Conservation (phyloP, 1,284 basidiomycete species). For the Leccinum pallidistipes region DNA sequence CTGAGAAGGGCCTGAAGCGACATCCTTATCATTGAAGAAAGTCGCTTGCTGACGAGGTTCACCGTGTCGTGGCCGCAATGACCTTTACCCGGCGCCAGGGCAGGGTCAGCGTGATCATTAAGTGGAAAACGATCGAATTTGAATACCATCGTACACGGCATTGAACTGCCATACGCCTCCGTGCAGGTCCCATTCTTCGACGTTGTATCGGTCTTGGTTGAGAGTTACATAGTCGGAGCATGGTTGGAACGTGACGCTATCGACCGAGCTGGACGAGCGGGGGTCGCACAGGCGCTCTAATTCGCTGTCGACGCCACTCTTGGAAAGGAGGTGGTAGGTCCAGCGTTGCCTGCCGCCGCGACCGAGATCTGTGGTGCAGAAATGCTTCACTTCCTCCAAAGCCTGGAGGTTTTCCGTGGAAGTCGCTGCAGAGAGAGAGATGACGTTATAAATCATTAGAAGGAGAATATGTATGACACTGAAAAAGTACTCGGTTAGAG, state of each 20-base stretch:
- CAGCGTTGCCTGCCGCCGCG: slow-evolving; percentile 51
- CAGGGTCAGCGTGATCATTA: slow-evolving; percentile 14
- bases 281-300: slow-evolving; percentile 41
- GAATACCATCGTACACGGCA: slow-evolving; percentile 59
- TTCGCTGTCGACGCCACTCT: slow-evolving; percentile 48
- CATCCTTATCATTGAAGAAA: slow-evolving; percentile 47
- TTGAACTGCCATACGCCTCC: slow-evolving; percentile 59
- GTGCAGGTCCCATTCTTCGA: slow-evolving; percentile 54
- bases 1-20: slow-evolving; percentile 43
- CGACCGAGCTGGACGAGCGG: slow-evolving; percentile 39
- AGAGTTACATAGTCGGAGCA: slow-evolving; percentile 48
- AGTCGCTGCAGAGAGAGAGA: slow-evolving; percentile 45
- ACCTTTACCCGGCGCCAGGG: slow-evolving; percentile 38
- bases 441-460: slow-evolving; percentile 38
- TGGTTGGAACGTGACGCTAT: slow-evolving; percentile 60
- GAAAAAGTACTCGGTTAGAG: slow-evolving; percentile 2
- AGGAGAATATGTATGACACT: slow-evolving; percentile 8
- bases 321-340: slow-evolving; percentile 53
- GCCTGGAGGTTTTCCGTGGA: slow-evolving; percentile 50
- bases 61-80: slow-evolving; percentile 63
- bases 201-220: slow-evolving; percentile 55
- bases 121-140: background rate
- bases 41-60: slow-evolving; percentile 45
- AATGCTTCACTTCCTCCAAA: slow-evolving; percentile 52
- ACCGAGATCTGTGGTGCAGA: slow-evolving; percentile 58